Evolutionary conservation across 2,329 filamentous ascomycete genomes (phyloP), one percentile per base, ranked within the genome.

Genomic region (Aureobasidium sp.): DNA sequence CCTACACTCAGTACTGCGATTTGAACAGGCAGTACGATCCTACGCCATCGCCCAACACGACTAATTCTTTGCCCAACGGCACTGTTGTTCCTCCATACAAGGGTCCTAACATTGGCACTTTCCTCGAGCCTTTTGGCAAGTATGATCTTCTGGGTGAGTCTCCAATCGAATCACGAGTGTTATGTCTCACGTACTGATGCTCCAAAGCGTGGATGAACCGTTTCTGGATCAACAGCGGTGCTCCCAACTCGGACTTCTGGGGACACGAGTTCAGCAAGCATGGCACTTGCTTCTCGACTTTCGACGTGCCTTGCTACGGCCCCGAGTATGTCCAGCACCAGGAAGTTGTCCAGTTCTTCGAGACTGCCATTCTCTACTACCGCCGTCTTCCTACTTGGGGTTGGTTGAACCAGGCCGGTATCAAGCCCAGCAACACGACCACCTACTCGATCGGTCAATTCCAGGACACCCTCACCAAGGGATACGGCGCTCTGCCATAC

Each of bases 181-280:
- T 25, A 25, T 25, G 22, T 25, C 22, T 25, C 22, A 25, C 3
- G 22, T 25, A 25, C 22, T 25, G 22, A 25, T 25, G 22, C 22
- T 25, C 22, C 22, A 25, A 25, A 25, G 79, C 77, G 2, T 88
- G 80, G 75, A 88, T 88, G 86, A 82, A 85, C 69, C 84, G 80
- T 68, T 81, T 79, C 79, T 88, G 86, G 86, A 78, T 87, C 66
- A 79, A 79, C 52, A 82, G 83, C 66, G 75, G 75, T 64, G 78
- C 80, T 53, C 77, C 80, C 15, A 87, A 85, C 73, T 71, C 75
- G 56, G 78, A 81, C 37, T 83, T 89, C 74, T 88, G 85, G 85
- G 85, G 74, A 42, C 85, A 87, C 75, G 85, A 88, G 70, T 87
- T 85, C 76, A 80, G 78, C 74, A 88, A 88, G 76, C 85, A 87